Percentiles rank a stretch among this genome's conserved stretches.
These are phyloP conservation scores for Umbelopsis vinacea DNA, from an alignment of 192 early-diverging fungal genomes.

Conservation along the genomic window DNA sequence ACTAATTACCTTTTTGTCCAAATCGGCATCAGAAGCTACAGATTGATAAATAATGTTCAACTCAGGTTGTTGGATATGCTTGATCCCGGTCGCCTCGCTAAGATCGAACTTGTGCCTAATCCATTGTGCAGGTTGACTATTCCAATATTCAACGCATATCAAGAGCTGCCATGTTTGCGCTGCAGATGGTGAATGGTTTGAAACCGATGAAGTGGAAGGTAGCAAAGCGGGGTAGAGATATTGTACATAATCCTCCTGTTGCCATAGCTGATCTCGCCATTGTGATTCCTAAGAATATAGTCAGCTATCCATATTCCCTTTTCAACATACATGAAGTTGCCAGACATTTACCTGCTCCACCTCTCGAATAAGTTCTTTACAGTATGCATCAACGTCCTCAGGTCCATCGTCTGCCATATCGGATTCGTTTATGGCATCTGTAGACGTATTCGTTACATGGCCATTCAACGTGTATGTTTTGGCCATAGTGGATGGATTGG, in stretches of 20 bases:
- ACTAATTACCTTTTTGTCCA: constrained; percentile 18
- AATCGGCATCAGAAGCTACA: background rate
- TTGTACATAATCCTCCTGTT: background rate
- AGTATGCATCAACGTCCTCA: background rate
- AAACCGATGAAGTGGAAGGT: background rate
- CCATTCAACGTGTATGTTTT: background rate
- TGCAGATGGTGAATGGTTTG: background rate
- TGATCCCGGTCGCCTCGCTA: background rate
- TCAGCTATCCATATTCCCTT: background rate
- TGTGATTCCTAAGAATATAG: background rate
- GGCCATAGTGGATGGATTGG: background rate
- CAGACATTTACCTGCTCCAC: background rate
- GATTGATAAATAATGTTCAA: background rate
- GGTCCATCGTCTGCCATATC: background rate
- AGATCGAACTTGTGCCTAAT: constrained; percentile 26
- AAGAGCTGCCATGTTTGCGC: constrained; percentile 23
- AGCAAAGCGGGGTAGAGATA: constrained; percentile 18
- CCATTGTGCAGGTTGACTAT: constrained; percentile 21
- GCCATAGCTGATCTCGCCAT: constrained; percentile 22
- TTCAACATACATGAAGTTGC: background rate
- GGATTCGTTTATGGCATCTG: background rate
- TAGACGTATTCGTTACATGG: background rate
- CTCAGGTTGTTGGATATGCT: background rate
- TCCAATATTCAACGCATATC: background rate
- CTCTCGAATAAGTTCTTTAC: constrained; percentile 1